Conservation (phyloP, 768 basidiomycete genomes). For the Pholiota molesta region DNA sequence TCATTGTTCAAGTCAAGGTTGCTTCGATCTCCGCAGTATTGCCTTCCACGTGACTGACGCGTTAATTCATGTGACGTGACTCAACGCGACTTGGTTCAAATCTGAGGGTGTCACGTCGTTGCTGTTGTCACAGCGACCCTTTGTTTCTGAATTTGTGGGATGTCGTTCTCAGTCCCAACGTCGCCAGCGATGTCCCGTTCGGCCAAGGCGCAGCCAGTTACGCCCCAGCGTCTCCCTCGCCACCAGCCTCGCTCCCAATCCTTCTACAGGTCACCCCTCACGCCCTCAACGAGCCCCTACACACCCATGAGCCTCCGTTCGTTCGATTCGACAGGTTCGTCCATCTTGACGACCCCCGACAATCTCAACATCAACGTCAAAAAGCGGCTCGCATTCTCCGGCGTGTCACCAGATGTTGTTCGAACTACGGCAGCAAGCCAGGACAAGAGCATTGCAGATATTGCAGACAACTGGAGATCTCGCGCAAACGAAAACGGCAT, state of each 20-base stretch:
- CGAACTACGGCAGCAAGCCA: slow-evolving; percentile 29
- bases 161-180: slow-evolving; percentile 48
- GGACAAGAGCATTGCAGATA: slow-evolving; percentile 58
- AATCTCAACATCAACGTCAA: slow-evolving; percentile 42
- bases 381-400: slow-evolving; percentile 39
- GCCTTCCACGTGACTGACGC: slow-evolving; percentile 26
- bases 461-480: slow-evolving; percentile 72
- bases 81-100: slow-evolving; percentile 24
- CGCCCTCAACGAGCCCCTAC: slow-evolving; percentile 65
- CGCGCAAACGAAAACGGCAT: slow-evolving; percentile 75
- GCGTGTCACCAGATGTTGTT: slow-evolving; percentile 48
- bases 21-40: too few species aligned
- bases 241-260: slow-evolving; percentile 48
- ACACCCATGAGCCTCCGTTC: slow-evolving; percentile 74
- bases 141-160: slow-evolving; percentile 26
- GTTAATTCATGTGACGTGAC: slow-evolving; percentile 29
- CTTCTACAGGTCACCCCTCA: slow-evolving; percentile 59
- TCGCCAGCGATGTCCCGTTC: slow-evolving; percentile 48
- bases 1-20: too few species aligned
- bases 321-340: slow-evolving; percentile 53
- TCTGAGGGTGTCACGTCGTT: slow-evolving; percentile 23
- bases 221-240: slow-evolving; percentile 64
- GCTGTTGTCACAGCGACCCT: slow-evolving; percentile 26
- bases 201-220: slow-evolving; percentile 52
- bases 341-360: slow-evolving; percentile 63